Evolutionary conservation across 2,329 filamentous ascomycete species (phyloP).

Genomic region (Orbilia brochopaga): DNA sequence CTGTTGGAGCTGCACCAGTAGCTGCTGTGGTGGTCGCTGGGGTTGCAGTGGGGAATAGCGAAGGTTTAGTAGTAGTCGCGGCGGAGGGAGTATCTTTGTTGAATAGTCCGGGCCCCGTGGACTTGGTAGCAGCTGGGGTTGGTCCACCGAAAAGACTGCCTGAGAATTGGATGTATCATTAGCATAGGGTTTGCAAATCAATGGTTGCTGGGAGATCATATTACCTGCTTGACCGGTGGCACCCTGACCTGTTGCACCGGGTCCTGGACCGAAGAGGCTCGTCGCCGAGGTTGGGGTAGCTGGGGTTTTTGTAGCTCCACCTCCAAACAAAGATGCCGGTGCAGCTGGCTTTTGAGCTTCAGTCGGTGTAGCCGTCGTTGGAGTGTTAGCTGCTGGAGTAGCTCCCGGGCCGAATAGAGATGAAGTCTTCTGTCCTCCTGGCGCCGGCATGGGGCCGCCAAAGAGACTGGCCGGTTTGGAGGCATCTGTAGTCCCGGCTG

Average conservation of each 20-base stretch:
- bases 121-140: conserved; percentile 31
- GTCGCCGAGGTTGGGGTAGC: conserved; percentile 13
- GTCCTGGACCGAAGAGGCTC: conserved; percentile 15
- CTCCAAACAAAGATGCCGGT: conserved; percentile 25
- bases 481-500: conserved; percentile 51
- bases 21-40: conserved; percentile 31
- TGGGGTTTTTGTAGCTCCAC: not conserved
- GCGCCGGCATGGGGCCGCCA: conserved; percentile 52
- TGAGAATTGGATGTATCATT: not conserved
- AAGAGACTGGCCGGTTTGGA: conserved; percentile 55
- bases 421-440: conserved; percentile 50
- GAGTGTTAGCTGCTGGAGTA: conserved; percentile 15
- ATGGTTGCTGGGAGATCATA: not conserved
- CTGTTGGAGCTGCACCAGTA: conserved; percentile 39
- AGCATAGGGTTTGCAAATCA: not conserved
- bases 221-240: conserved; percentile 16
- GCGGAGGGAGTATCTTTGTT: conserved; percentile 5
- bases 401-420: conserved; percentile 29
- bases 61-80: conserved; percentile 6
- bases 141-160: conserved; percentile 23
- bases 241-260: conserved; percentile 6
- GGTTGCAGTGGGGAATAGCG: conserved; percentile 24
- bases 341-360: conserved; percentile 15
- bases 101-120: conserved; percentile 48
- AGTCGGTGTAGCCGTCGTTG: conserved; percentile 9